phyloP scores from a whole-genome alignment of 306 rosid genomes.

The Bauhinia variegata region DNA sequence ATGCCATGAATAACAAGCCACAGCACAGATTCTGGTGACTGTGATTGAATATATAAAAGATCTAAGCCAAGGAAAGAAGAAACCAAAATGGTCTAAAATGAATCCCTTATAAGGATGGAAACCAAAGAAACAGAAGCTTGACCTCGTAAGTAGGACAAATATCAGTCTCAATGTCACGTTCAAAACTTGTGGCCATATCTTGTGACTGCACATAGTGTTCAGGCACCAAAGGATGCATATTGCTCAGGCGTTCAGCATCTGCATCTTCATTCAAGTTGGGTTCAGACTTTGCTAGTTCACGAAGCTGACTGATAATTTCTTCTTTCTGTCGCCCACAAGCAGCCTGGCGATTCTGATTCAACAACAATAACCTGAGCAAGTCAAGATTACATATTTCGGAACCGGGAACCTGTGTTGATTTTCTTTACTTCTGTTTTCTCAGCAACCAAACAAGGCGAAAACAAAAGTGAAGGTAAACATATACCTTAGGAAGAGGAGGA shows the following conservation, averaged over 20 bases:
- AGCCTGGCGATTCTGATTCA: constrained; percentile 80
- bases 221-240: constrained; percentile 33
- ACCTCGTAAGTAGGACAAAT: constrained; percentile 55
- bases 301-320: constrained; percentile 79
- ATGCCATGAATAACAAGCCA: background rate
- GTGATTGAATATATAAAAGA: constrained; percentile 1
- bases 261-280: constrained; percentile 39
- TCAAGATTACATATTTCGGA: constrained; percentile 36
- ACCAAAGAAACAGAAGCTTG: constrained; percentile 27
- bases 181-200: constrained; percentile 38
- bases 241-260: constrained; percentile 19
- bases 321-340: constrained; percentile 77
- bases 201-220: constrained; percentile 42
- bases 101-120: background rate
- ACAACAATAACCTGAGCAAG: constrained; percentile 52
- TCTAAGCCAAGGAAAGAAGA: background rate
- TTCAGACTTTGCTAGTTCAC: constrained; percentile 63
- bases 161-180: constrained; percentile 45
- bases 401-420: background rate
- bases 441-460: constrained; percentile 8
- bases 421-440: constrained; percentile 17
- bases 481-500: constrained; percentile 86
- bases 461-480: background rate
- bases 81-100: background rate
- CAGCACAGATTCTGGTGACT: background rate